A percentile compares a stretch with the other conserved stretches of the same genome.
phyloP scores from a whole-genome alignment of 768 basidiomycete species.

The Boletus barrowsii region DNA sequence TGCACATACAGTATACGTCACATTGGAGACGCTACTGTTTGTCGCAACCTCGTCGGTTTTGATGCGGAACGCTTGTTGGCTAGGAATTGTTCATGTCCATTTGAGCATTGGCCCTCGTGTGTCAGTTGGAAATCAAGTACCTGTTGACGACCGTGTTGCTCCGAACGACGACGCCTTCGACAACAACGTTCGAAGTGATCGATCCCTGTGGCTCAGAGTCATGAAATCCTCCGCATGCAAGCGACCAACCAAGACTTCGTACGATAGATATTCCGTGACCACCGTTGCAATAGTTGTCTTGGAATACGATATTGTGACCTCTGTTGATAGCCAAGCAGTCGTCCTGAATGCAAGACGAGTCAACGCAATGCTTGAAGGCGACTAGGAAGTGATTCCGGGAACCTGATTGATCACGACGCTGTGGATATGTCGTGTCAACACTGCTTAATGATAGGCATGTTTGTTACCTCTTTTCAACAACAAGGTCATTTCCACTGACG shows the following conservation, averaged over 20 bases:
- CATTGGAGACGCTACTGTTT: constrained; percentile 44
- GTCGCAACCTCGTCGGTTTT: constrained; percentile 50
- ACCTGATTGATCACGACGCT: constrained; percentile 30
- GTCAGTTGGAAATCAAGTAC: constrained; percentile 23
- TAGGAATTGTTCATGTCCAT: constrained; percentile 13
- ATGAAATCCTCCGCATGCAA: not conserved
- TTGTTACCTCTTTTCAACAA: constrained; percentile 31
- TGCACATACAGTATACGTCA: constrained; percentile 46
- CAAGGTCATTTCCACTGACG: constrained; percentile 33
- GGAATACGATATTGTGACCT: constrained; percentile 45
- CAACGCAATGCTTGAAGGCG: not conserved
- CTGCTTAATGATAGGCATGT: no score
- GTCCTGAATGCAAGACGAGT: constrained; percentile 34
- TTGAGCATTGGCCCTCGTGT: no score
- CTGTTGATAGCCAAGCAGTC: constrained; percentile 59
- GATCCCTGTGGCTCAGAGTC: constrained; percentile 43
- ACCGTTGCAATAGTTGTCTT: constrained; percentile 49
- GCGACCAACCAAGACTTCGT: not conserved
- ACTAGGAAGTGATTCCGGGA: not conserved
- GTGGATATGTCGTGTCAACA: not conserved
- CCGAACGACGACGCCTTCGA: constrained; percentile 46
- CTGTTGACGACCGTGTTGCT: constrained; percentile 57
- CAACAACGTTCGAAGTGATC: constrained; percentile 43
- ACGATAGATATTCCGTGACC: constrained; percentile 67
- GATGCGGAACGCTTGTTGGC: constrained; percentile 58